Base-by-base conservation (phyloP, 2,329 filamentous ascomycete genomes). In the Diaporthe sp. region DNA sequence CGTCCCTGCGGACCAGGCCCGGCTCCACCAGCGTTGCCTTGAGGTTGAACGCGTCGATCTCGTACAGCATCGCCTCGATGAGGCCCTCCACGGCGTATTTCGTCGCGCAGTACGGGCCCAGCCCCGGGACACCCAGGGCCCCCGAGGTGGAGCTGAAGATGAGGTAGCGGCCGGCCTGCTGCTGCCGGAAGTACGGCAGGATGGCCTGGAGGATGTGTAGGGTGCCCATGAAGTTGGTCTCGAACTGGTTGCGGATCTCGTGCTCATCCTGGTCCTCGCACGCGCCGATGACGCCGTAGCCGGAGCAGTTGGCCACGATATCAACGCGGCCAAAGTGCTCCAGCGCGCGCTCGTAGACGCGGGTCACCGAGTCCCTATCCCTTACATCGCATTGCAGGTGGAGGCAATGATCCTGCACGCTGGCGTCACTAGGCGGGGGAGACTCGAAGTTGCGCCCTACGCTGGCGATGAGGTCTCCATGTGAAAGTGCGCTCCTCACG, bases 221-320 rank as follows among this genome's bases (percentile, higher is more conserved):
- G 0, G 95, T 97, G 71, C 97, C 97, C 88, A 97, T 96, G 83
- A 98, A 98, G 83, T 99, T 99, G 30, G 96, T 98, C 86, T 97
- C 95, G 84, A 98, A 98, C 83, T 98, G 97, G 80, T 97, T 96
- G 74, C 95, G 94, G 78, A 98, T 90, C 81, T 98, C 97, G 82
- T 95, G 93, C 81, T 98, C 95, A 82, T 98, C 95, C 85, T 98
- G 97, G 84, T 98, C 97, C 84, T 98, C 97, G 83, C 96, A 98
- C 1, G 96, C 93, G 37, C 95, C 96, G 78, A 98, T 97, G 71
- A 99, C 95, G 70, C 96, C 96, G 84, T 98, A 98, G 22, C 96
- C 96, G 17, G 95, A 96, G 84, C 95, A 98, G 83, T 98, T 98
- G 78, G 93, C 96, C 73, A 98, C 93, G 69, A 98, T 91, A 81